Percentiles rank a stretch among this genome's conserved stretches.
phyloP scores from a whole-genome alignment of 306 rosid genomes.

The Rubus parviflorus region DNA sequence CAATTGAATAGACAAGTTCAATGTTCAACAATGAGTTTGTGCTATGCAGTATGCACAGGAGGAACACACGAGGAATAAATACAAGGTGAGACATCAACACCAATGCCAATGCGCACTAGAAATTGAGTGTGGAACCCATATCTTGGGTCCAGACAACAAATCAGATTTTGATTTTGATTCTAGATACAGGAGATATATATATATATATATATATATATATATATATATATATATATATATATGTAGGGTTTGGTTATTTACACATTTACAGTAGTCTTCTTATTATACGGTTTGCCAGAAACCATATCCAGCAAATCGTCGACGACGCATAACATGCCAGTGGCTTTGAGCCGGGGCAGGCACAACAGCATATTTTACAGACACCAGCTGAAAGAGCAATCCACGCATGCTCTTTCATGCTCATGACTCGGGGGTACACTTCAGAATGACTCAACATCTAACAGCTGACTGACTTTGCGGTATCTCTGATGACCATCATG shows the following conservation, averaged over 20 bases:
- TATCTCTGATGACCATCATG: conserved; percentile 25
- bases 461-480: conserved; percentile 25
- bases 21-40: conserved; percentile 16
- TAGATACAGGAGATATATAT: background rate
- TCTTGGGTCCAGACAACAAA: conserved; percentile 23
- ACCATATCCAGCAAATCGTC: conserved; percentile 23
- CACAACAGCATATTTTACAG: conserved; percentile 25
- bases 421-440: conserved; percentile 4
- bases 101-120: conserved; percentile 13
- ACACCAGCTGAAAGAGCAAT: conserved; percentile 20
- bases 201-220: no score
- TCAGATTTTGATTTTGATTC: conserved; percentile 17
- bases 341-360: conserved; percentile 18
- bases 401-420: conserved; percentile 25
- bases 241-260: conserved; percentile 1
- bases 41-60: conserved; percentile 15
- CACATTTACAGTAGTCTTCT: conserved; percentile 10
- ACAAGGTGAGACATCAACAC: conserved; percentile 12
- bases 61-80: background rate
- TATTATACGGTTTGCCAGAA: conserved; percentile 16
- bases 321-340: conserved; percentile 5
- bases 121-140: conserved; percentile 22
- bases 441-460: conserved; percentile 27
- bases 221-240: no score
- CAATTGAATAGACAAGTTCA: conserved; percentile 15